Conservation (phyloP, 768 basidiomycete species). For the Mycena maculata region DNA sequence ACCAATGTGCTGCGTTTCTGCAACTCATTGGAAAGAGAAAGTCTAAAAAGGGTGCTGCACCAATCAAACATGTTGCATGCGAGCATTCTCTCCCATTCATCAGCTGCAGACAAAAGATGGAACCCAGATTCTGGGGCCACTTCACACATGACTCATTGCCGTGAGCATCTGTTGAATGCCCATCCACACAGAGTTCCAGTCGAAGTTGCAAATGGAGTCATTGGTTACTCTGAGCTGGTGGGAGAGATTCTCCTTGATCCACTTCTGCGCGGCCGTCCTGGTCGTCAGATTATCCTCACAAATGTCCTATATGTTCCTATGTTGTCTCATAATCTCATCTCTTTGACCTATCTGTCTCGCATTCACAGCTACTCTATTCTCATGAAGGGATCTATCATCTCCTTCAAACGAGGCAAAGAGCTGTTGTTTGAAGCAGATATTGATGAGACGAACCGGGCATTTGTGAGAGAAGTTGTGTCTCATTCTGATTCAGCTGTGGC, state of each 20-base stretch:
- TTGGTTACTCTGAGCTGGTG: slow-evolving; percentile 33
- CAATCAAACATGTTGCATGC: slow-evolving; percentile 1
- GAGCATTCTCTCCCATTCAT: neutral
- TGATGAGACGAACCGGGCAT: slow-evolving; percentile 23
- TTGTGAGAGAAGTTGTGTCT: neutral
- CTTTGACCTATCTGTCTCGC: slow-evolving; percentile 11
- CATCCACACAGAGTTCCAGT: slow-evolving; percentile 33
- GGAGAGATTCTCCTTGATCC: slow-evolving; percentile 32
- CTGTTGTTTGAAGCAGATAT: slow-evolving; percentile 19
- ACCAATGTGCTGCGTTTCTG: neutral
- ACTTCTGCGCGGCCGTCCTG: slow-evolving; percentile 8
- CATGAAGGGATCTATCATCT: slow-evolving; percentile 12
- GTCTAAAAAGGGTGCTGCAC: neutral
- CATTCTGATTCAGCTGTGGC: slow-evolving; percentile 14
- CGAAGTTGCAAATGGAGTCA: slow-evolving; percentile 30
- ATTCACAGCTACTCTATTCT: slow-evolving; percentile 5
- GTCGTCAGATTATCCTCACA: neutral
- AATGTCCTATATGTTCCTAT: slow-evolving; percentile 6
- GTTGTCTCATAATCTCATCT: slow-evolving; percentile 13
- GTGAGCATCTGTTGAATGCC: slow-evolving; percentile 32
- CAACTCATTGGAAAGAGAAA: neutral
- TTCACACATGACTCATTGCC: too few species aligned
- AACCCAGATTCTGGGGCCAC: too few species aligned
- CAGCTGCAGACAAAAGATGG: too few species aligned
- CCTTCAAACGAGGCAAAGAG: neutral